Evolutionary conservation across 2,329 filamentous ascomycete genomes (phyloP).

Genomic region (Huntiella savannae): DNA sequence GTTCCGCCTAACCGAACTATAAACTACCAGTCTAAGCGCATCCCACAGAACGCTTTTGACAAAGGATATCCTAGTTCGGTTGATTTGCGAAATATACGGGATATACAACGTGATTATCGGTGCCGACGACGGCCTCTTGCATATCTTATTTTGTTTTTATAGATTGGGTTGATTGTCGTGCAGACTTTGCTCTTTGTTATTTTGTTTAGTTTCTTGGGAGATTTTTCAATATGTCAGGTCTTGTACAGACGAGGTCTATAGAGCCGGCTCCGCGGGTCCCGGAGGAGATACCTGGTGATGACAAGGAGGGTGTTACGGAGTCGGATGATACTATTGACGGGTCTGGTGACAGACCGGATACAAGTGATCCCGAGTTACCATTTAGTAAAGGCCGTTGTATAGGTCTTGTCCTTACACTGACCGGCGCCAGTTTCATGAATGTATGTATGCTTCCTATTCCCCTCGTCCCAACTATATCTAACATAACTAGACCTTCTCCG

Average conservation of each 20-base stretch:
- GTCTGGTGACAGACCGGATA: background rate
- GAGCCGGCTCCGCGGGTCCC: no score
- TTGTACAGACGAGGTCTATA: background rate
- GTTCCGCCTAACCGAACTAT: no score
- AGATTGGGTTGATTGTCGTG: no score
- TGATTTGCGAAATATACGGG: no score
- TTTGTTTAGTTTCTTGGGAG: background rate
- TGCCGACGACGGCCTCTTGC: no score
- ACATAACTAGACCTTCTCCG: constrained; percentile 30
- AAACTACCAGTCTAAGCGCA: no score
- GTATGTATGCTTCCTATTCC: constrained; percentile 18
- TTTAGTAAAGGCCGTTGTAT: constrained; percentile 33
- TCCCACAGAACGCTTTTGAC: no score
- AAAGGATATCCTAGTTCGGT: no score
- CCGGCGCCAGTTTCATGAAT: constrained; percentile 37
- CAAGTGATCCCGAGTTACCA: constrained; percentile 14
- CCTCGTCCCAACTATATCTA: no score
- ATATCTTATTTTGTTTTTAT: background rate
- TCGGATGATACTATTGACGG: constrained; percentile 3
- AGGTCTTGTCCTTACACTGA: constrained; percentile 33
- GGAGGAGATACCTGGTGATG: background rate
- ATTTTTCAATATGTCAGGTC: background rate
- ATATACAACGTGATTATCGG: no score
- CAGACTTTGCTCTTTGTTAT: no score
- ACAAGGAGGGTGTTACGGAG: background rate